Evolutionary conservation across 192 early-diverging fungal species (phyloP).

Genomic region (Pilaira anomala): DNA sequence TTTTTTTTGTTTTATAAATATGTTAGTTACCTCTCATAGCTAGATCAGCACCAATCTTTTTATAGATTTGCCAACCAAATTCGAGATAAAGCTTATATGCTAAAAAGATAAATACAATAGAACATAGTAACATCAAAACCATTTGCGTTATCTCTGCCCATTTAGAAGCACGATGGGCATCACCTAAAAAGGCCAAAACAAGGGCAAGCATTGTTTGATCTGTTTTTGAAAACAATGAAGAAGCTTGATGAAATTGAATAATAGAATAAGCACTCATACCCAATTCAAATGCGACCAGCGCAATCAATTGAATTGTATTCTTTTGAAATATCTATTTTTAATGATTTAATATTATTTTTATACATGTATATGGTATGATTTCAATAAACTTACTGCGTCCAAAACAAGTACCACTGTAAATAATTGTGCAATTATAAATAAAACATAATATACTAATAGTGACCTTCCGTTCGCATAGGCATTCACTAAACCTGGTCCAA

Average conservation of each 20-base stretch:
- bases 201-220: slow-evolving; percentile 19
- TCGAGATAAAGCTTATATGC: slow-evolving; percentile 72
- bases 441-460: slow-evolving; percentile 77
- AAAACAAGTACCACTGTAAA: slow-evolving; percentile 77
- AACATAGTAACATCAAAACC: slow-evolving; percentile 50
- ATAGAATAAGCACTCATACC: slow-evolving; percentile 63
- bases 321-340: slow-evolving; percentile 72
- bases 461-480: slow-evolving; percentile 48
- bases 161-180: slow-evolving; percentile 20
- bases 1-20: background rate
- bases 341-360: background rate
- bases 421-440: slow-evolving; percentile 86
- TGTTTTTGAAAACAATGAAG: slow-evolving; percentile 28
- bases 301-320: slow-evolving; percentile 91
- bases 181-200: slow-evolving; percentile 22
- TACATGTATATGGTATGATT: background rate
- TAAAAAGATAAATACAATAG: slow-evolving; percentile 43
- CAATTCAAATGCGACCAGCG: slow-evolving; percentile 66
- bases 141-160: slow-evolving; percentile 57
- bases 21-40: slow-evolving; percentile 56
- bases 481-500: slow-evolving; percentile 15
- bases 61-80: slow-evolving; percentile 83
- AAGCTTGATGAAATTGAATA: slow-evolving; percentile 62
- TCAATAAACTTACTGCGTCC: slow-evolving; percentile 67
- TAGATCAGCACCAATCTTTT: slow-evolving; percentile 78